These are phyloP conservation scores for Fabrea salina DNA, from an alignment of 169 alveolate species.

Conservation along the genomic window DNA sequence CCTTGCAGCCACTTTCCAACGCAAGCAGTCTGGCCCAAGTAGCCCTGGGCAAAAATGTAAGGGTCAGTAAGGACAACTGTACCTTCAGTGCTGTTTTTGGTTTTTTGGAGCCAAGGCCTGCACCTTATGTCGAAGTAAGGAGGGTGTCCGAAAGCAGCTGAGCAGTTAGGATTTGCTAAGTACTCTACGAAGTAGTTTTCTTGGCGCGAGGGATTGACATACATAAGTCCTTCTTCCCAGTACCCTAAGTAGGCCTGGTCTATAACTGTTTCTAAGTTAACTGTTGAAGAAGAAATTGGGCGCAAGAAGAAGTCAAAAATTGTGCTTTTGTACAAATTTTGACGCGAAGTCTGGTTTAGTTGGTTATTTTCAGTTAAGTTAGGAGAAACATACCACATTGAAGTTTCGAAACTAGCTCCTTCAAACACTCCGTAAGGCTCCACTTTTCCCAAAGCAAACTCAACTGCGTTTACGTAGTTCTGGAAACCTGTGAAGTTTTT, in stretches of 20 bases:
- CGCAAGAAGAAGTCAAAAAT: constrained; percentile 1
- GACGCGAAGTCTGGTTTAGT: not conserved
- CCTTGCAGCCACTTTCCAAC: not conserved
- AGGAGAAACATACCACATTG: constrained; percentile 20
- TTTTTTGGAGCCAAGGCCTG: not conserved
- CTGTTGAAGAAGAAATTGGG: not conserved
- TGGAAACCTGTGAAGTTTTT: not conserved
- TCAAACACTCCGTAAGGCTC: not conserved
- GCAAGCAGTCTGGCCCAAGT: constrained; percentile 26
- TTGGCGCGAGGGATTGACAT: not conserved
- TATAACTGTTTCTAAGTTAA: not conserved
- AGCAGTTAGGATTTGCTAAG: not conserved
- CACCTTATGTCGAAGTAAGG: constrained; percentile 27
- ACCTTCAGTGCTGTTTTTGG: not conserved
- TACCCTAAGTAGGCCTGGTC: not conserved
- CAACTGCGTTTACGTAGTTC: constrained; percentile 1
- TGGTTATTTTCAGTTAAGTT: not conserved
- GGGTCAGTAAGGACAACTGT: not conserved
- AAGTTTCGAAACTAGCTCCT: not conserved
- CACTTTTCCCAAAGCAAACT: not conserved
- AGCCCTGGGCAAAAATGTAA: constrained; percentile 20
- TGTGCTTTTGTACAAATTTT: not conserved
- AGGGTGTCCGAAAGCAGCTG: not conserved
- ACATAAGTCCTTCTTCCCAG: constrained; percentile 2
- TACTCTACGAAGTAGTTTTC: not conserved